A percentile compares a stretch with the other conserved stretches of the same genome.
These are phyloP conservation scores for Alternaria postmessia DNA, from an alignment of 2,329 filamentous ascomycete genomes.

Conservation along the genomic window DNA sequence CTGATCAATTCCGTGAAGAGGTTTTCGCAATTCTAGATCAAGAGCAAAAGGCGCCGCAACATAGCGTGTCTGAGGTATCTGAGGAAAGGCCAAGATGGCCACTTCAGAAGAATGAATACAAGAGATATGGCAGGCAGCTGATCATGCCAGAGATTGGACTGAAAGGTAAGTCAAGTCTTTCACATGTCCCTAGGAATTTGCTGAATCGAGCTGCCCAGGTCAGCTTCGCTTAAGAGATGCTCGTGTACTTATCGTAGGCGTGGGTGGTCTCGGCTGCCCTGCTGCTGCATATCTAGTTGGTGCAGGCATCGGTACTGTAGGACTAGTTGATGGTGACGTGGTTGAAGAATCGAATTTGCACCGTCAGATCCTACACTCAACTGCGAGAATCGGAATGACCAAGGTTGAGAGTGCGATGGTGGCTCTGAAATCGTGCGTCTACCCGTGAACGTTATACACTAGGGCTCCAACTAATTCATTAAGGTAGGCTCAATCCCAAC, in stretches of 20 bases:
- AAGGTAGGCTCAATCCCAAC: constrained; percentile 73
- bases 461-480: constrained; percentile 16
- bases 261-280: constrained; percentile 89
- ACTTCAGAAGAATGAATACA: constrained; percentile 76
- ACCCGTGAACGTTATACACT: neutral
- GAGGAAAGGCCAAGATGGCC: constrained; percentile 64
- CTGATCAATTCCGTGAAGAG: constrained; percentile 55
- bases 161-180: constrained; percentile 61
- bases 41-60: constrained; percentile 8
- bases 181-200: neutral
- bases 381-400: constrained; percentile 71
- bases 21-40: constrained; percentile 49
- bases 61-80: constrained; percentile 4
- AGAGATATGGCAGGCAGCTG: constrained; percentile 88
- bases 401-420: constrained; percentile 78
- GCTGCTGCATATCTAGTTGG: constrained; percentile 92
- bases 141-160: constrained; percentile 85
- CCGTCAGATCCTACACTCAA: constrained; percentile 85
- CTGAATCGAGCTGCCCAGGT: constrained; percentile 57
- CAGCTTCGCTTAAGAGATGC: constrained; percentile 77
- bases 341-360: constrained; percentile 94
- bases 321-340: constrained; percentile 84
- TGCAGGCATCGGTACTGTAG: constrained; percentile 83
- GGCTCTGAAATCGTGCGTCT: constrained; percentile 55
- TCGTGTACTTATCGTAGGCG: constrained; percentile 81